Conservation (phyloP, 805 yeast genomes). For the Alloascoidea hylecoeti region DNA sequence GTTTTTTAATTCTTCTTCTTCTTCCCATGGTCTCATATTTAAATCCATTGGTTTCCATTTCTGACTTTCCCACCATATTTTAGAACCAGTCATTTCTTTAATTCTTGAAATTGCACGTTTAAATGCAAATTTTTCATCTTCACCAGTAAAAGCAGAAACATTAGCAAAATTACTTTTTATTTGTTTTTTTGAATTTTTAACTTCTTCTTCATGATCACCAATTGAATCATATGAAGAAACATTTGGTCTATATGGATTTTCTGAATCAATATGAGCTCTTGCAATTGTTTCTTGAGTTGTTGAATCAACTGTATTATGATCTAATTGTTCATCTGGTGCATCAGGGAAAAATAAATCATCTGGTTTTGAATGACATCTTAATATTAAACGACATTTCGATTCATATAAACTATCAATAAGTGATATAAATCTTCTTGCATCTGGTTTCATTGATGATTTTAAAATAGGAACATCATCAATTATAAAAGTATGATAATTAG, state of each 20-base stretch:
- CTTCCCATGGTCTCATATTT: slow-evolving; percentile 47
- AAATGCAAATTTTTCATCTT: slow-evolving; percentile 64
- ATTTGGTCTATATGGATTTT: slow-evolving; percentile 58
- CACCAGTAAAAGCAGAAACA: slow-evolving; percentile 51
- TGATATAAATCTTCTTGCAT: slow-evolving; percentile 55
- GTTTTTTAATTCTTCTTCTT: slow-evolving; percentile 7
- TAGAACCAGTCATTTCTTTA: slow-evolving; percentile 40
- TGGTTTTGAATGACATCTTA: slow-evolving; percentile 33
- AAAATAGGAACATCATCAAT: slow-evolving; percentile 49
- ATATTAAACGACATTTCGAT: slow-evolving; percentile 42
- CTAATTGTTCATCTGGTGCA: slow-evolving; percentile 13
- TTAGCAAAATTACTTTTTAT: slow-evolving; percentile 26
- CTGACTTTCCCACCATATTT: slow-evolving; percentile 31
- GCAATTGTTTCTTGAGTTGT: slow-evolving; percentile 59
- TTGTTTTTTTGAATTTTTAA: slow-evolving; percentile 3
- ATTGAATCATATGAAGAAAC: slow-evolving; percentile 44
- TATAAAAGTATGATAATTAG: slow-evolving; percentile 40
- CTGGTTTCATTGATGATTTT: slow-evolving; percentile 42
- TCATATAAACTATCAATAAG: slow-evolving; percentile 59
- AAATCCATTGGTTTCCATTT: slow-evolving; percentile 43
- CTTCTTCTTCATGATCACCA: slow-evolving; percentile 3
- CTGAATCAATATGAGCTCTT: slow-evolving; percentile 41
- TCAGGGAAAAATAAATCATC: slow-evolving; percentile 55
- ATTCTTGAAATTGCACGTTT: slow-evolving; percentile 58
- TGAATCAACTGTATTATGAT: slow-evolving; percentile 18